Percentiles rank a stretch among this genome's conserved stretches.
These are phyloP conservation scores for Penicillium desertorum DNA, from an alignment of 495 filamentous ascomycete genomes.

Conservation along the genomic window DNA sequence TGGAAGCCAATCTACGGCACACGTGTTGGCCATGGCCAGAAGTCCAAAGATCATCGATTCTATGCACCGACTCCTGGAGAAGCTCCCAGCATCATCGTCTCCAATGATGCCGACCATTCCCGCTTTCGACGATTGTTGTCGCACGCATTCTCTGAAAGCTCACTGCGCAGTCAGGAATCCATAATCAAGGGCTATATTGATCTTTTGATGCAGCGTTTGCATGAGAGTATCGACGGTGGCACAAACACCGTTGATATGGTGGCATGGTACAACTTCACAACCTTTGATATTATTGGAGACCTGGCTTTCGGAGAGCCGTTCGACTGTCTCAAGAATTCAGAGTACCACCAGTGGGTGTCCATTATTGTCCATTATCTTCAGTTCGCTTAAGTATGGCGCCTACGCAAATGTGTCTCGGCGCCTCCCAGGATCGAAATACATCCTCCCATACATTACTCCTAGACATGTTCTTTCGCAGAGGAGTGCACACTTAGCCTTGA, in stretches of 20 bases:
- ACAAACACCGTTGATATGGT: conserved; percentile 41
- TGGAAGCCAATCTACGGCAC: conserved; percentile 58
- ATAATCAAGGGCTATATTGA: conserved; percentile 47
- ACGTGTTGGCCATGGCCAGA: conserved; percentile 23
- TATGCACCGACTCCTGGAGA: conserved; percentile 12
- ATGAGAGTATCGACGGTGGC: conserved; percentile 28
- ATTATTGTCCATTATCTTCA: conserved; percentile 51
- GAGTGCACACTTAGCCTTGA: conserved; percentile 22
- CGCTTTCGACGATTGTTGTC: conserved; percentile 47
- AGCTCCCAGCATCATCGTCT: conserved; percentile 22
- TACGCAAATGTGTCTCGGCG: conserved; percentile 26
- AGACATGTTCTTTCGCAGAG: conserved; percentile 26
- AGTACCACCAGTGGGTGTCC: conserved; percentile 58
- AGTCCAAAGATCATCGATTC: conserved; percentile 20
- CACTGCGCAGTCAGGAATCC: conserved; percentile 43
- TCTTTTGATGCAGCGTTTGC: conserved; percentile 46
- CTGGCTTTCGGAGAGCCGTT: conserved; percentile 61
- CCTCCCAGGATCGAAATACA: conserved; percentile 15
- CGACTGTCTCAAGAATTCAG: conserved; percentile 48
- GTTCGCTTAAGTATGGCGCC: conserved; percentile 26
- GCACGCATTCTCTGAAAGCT: conserved; percentile 53
- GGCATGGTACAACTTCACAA: conserved; percentile 59
- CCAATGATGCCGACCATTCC: conserved; percentile 43
- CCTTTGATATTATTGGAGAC: conserved; percentile 64
- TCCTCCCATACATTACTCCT: conserved; percentile 22